These are phyloP conservation scores for Passiflora organensis DNA, from an alignment of 345 rosid species.

Conservation along the genomic window DNA sequence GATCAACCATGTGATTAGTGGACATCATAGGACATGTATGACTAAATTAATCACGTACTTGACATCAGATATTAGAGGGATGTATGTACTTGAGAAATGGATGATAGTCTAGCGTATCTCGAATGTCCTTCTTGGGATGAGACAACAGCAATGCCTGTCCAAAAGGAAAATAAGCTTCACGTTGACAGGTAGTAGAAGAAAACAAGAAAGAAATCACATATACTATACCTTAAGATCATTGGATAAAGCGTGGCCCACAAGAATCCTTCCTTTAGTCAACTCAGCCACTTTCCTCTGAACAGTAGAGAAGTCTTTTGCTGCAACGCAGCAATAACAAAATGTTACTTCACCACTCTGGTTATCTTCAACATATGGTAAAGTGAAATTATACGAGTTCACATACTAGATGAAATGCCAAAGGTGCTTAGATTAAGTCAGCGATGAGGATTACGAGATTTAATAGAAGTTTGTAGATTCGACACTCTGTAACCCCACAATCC, in stretches of 20 bases:
- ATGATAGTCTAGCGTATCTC: slow-evolving; percentile 76
- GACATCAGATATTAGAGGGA: not conserved
- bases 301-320: slow-evolving; percentile 72
- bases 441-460: no score
- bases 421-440: no score
- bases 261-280: slow-evolving; percentile 69
- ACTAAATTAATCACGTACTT: slow-evolving; percentile 7
- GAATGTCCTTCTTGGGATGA: slow-evolving; percentile 75
- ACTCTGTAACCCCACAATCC: no score
- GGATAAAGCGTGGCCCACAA: slow-evolving; percentile 90
- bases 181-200: not conserved
- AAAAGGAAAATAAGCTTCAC: slow-evolving; percentile 8
- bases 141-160: slow-evolving; percentile 66
- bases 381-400: no score
- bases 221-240: slow-evolving; percentile 82
- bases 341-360: no score
- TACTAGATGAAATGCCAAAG: no score
- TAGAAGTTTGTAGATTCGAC: no score
- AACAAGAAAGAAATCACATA: slow-evolving; percentile 6
- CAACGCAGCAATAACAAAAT: not conserved
- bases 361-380: no score
- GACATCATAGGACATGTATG: slow-evolving; percentile 3
- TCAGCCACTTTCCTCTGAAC: slow-evolving; percentile 88
- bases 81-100: slow-evolving; percentile 65
- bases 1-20: slow-evolving; percentile 4